Percentiles rank a stretch among this genome's conserved stretches.
These are phyloP conservation scores for Aquilaria agallochum DNA, from an alignment of 441 rosid genomes.

Conservation along the genomic window DNA sequence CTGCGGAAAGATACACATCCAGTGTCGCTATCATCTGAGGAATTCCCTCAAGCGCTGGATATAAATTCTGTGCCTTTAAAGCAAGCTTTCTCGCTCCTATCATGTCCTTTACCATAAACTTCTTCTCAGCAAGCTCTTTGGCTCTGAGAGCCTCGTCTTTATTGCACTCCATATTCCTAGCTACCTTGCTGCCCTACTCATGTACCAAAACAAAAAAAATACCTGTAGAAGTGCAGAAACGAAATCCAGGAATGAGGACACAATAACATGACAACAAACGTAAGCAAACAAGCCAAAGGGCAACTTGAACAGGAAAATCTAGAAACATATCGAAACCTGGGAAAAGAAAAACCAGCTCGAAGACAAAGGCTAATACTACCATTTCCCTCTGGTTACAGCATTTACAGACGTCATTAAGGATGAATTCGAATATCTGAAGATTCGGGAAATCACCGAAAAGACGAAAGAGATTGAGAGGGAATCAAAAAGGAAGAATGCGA, in stretches of 20 bases:
- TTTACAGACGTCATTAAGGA: too few species aligned
- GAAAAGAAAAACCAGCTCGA: too few species aligned
- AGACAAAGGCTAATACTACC: too few species aligned
- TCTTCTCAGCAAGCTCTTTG: conserved; percentile 60
- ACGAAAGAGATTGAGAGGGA: too few species aligned
- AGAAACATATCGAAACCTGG: too few species aligned
- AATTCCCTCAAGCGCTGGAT: conserved; percentile 55
- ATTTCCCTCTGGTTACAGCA: too few species aligned
- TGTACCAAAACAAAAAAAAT: too few species aligned
- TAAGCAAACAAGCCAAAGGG: background rate
- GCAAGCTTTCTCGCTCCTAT: conserved; percentile 58
- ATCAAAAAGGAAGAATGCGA: too few species aligned
- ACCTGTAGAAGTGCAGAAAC: background rate
- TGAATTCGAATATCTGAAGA: too few species aligned
- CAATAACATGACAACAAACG: conserved; percentile 1
- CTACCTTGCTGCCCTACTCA: conserved; percentile 8
- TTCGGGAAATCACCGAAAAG: too few species aligned
- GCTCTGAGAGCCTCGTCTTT: conserved; percentile 68
- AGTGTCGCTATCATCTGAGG: conserved; percentile 57
- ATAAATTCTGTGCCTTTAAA: conserved; percentile 57
- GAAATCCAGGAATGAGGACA: conserved; percentile 4
- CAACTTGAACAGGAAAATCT: too few species aligned
- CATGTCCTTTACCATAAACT: conserved; percentile 47
- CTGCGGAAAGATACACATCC: conserved; percentile 46
- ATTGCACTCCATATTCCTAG: conserved; percentile 54